A percentile compares a stretch with the other conserved stretches of the same genome.
Conservation (phyloP, 2,329 filamentous ascomycete genomes). For the Epichloe typhina region DNA sequence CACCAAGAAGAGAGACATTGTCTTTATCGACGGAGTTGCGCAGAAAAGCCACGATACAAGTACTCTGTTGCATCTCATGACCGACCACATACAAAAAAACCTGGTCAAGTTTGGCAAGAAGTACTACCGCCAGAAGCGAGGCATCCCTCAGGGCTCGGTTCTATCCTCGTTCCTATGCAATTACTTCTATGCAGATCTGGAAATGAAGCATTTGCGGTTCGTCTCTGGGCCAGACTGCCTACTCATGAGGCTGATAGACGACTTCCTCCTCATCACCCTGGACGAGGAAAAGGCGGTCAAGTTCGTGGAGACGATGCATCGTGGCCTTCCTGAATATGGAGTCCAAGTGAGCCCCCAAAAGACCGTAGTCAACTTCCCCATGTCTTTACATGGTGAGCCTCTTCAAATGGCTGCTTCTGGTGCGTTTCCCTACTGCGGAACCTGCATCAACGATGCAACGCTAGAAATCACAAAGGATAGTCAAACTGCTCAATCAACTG, state of each 20-base stretch:
- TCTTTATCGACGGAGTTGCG: conserved; percentile 62
- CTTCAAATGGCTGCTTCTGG: conserved; percentile 30
- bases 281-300: conserved; percentile 49
- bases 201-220: conserved; percentile 56
- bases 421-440: conserved; percentile 83
- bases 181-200: conserved; percentile 88
- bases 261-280: conserved; percentile 80
- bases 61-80: conserved; percentile 54
- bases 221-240: conserved; percentile 43
- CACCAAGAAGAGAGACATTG: conserved; percentile 45
- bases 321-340: conserved; percentile 66
- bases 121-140: conserved; percentile 73
- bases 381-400: conserved; percentile 37
- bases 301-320: conserved; percentile 73
- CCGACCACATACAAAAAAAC: conserved; percentile 72
- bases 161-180: conserved; percentile 81
- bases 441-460: conserved; percentile 58
- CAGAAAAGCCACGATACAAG: conserved; percentile 43
- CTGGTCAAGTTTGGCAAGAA: conserved; percentile 80
- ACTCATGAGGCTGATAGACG: conserved; percentile 75
- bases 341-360: conserved; percentile 66
- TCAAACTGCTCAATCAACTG: conserved; percentile 21
- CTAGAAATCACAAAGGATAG: conserved; percentile 63
- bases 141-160: conserved; percentile 88
- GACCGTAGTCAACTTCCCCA: conserved; percentile 72